Base-by-base conservation (phyloP, 208 protist species). In the Leishmania mexicana region DNA sequence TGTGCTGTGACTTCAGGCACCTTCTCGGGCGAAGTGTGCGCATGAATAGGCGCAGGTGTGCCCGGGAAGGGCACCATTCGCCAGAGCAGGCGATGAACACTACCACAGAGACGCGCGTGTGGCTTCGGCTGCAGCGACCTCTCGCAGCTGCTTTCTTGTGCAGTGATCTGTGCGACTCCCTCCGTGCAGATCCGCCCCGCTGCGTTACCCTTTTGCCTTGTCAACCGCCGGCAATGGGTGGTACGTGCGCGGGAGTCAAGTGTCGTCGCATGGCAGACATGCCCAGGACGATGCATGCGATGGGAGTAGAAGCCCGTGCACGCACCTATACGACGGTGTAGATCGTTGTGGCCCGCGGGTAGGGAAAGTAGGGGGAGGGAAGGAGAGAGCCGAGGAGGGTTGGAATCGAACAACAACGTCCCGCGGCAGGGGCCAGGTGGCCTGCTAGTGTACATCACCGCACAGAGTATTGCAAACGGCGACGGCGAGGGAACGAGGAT, bases 231-330 rank as follows among this genome's bases (percentile, higher is more conserved):
- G 31, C 0, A 13, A 68, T 35, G 31, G 1, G 31, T 40, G n/a
- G 62, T 6, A 31, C 15, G 51, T 54, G 13, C 51, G 28, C 31
- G 31, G 62, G 62, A 40, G 31, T 40, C 3, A 15, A 1, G 3
- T 35, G 31, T 40, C 68, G 40, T 17, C 40, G 42, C 17, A 24
- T 31, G 28, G 3, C 40, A 75, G 28, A 68, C 73, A 60, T 10
- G 79, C 71, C 57, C 53, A 40, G 38, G 76, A 15, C 6, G 31
- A 75, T 49, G 79, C 58, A 79, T 35, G 45, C 38, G 15, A 31
- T 54, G n/a, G 8, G 1, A 62, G 62, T 11, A 67, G 62, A 40
- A 19, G 31, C 15, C 2, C 10, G 11, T 68, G 31, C 31, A 21
- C 1, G 31, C 10, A 40, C 62, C 62, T 3, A 35, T 40, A 40